phyloP scores from a whole-genome alignment of 2,329 filamentous ascomycete species.

The Sclerotinia sclerotiorum region DNA sequence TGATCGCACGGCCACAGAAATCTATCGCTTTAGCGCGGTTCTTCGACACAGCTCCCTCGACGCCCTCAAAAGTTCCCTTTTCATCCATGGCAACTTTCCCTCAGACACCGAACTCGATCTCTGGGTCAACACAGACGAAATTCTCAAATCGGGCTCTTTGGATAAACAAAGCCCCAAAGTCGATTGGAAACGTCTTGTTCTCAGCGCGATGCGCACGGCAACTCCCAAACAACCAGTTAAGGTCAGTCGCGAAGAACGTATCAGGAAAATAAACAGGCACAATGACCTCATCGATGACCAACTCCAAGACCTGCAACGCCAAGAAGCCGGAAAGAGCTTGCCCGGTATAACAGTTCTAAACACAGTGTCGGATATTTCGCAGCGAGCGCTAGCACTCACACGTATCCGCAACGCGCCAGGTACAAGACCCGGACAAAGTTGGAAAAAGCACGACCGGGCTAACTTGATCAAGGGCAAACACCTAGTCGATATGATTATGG shows the following conservation, averaged over 20 bases:
- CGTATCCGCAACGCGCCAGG: slow-evolving; percentile 17
- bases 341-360: not conserved
- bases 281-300: not conserved
- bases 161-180: not conserved
- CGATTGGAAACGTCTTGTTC: slow-evolving; percentile 16
- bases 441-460: not conserved
- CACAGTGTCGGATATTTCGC: not conserved
- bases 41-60: slow-evolving; percentile 20
- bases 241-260: slow-evolving; percentile 12
- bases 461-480: not conserved
- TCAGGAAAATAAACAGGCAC: not conserved
- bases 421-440: not conserved
- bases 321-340: not conserved
- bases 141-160: not conserved
- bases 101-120: slow-evolving; percentile 24
- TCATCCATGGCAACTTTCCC: slow-evolving; percentile 24
- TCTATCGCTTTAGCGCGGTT: slow-evolving; percentile 24
- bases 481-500: slow-evolving; percentile 15
- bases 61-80: slow-evolving; percentile 26
- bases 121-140: slow-evolving; percentile 21
- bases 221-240: not conserved
- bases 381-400: not conserved
- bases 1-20: slow-evolving; percentile 21
- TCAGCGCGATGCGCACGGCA: slow-evolving; percentile 8
- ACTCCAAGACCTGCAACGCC: not conserved